Percentiles rank a stretch among this genome's conserved stretches.
Conservation (phyloP, 208 protist genomes). For the Acanthamoeba royreba region DNA sequence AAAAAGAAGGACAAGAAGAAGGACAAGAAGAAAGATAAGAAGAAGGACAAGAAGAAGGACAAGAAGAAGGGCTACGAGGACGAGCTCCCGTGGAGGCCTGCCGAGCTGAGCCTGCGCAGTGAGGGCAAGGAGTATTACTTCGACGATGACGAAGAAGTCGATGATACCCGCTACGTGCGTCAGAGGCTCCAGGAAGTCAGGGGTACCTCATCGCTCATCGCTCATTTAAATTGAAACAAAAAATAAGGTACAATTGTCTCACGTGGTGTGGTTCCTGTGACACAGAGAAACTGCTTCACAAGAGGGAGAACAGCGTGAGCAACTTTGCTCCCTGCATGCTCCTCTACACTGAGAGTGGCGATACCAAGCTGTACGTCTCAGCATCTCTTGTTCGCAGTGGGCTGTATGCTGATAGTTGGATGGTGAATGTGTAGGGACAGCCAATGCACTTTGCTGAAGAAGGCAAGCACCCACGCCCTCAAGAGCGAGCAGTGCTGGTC, state of each 20-base stretch:
- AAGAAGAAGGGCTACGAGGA: background rate
- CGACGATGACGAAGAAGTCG: background rate
- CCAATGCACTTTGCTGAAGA: background rate
- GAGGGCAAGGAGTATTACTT: background rate
- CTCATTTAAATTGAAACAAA: no score
- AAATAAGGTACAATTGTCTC: background rate
- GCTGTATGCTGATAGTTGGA: background rate
- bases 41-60: background rate
- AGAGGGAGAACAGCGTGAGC: background rate
- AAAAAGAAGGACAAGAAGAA: background rate
- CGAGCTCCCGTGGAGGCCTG: background rate
- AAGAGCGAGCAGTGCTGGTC: background rate
- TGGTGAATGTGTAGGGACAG: background rate
- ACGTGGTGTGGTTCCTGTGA: background rate
- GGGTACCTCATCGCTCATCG: background rate
- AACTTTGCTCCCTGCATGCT: background rate
- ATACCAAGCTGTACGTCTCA: background rate
- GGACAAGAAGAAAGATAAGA: background rate
- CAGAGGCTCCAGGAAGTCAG: background rate
- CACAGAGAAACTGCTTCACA: background rate
- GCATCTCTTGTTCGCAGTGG: background rate
- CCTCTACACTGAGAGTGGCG: background rate
- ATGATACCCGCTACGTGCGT: background rate
- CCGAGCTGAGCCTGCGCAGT: background rate
- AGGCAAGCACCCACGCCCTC: background rate